Base-by-base conservation (phyloP, 148 eudicot genomes). In the Limonium bicolor region DNA sequence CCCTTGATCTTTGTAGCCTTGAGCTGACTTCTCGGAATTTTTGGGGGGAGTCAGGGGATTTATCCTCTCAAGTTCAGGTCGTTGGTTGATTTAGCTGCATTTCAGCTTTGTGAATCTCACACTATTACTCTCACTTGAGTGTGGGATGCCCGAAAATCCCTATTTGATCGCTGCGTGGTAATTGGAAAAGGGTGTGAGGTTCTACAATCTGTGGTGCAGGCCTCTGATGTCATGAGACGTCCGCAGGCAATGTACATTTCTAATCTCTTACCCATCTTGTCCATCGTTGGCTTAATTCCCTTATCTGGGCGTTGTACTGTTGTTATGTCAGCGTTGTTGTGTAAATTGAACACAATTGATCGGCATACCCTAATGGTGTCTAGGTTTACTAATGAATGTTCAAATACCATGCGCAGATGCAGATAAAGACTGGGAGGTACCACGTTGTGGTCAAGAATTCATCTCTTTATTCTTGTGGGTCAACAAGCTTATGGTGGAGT, bases 401-500 rank as follows among this genome's bases (percentile, higher is more conserved):
- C 3, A 11, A 9, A 5, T 43, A 6, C 8, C 16, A n/a, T 2
- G 3, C 13, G 60, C 86, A 84, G 95, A 84, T 84, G 97, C 95
- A 90, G 73, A 84, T 90, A 57, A 80, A 68, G 60, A 70, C 87
- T 1, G 97, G 97, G 48, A 84, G 73, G 46, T 84, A 84, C 60
- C 97, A 90, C 60, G 77, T 93, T 5, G 58, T 90, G 62, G 54
- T 84, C 59, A 77, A 71, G 20, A 67, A 71, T 65, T 84, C 79
- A 36, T 70, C 72, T 3, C 93, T 69, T 18, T 90, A 84, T 57
- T 77, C 97, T 7, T 90, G 95, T 61, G 97, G 97, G 55, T 84
- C 95, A n/a, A n/a, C n/a, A 20, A 80, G 85, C 53, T 68, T 90
- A 62, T 90, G n/a, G 85, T 41, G 97, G 97, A 50, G 97, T 84